These are phyloP conservation scores for Suhomyces vadensis DNA, from an alignment of 805 yeast genomes.

Conservation along the genomic window DNA sequence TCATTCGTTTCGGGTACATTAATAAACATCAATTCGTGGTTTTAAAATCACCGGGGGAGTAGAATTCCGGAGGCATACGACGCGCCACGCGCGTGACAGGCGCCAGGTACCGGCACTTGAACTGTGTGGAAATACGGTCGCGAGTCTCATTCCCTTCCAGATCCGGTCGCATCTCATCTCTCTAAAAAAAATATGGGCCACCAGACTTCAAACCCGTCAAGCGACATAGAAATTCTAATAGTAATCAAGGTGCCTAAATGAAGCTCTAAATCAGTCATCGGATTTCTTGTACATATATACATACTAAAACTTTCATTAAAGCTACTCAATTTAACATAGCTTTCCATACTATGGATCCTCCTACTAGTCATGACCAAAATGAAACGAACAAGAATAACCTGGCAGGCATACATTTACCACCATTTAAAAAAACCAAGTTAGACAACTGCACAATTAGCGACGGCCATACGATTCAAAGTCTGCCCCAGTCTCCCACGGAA, in stretches of 20 bases:
- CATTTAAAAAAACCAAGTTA: not conserved
- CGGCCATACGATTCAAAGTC: too few species aligned
- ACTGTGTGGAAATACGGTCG: not conserved
- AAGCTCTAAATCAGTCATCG: not conserved
- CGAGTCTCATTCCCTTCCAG: not conserved
- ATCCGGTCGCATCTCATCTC: constrained; percentile 6
- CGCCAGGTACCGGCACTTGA: not conserved
- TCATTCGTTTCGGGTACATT: not conserved
- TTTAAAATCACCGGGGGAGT: too few species aligned
- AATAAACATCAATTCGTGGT: too few species aligned
- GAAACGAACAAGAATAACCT: constrained; percentile 5
- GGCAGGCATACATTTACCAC: constrained; percentile 2
- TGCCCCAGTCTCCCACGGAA: not conserved
- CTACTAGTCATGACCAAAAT: not conserved
- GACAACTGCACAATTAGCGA: not conserved
- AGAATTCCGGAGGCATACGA: not conserved
- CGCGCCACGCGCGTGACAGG: not conserved
- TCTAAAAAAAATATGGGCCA: constrained; percentile 1
- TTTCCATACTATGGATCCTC: not conserved
- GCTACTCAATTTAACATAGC: too few species aligned
- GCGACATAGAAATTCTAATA: not conserved
- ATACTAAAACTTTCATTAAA: too few species aligned
- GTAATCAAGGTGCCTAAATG: not conserved
- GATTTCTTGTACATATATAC: not conserved
- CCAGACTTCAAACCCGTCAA: not conserved